A percentile compares a stretch with the other conserved stretches of the same genome.
Conservation (phyloP, 2,329 filamentous ascomycete species). For the Stagonosporopsis vannaccii region DNA sequence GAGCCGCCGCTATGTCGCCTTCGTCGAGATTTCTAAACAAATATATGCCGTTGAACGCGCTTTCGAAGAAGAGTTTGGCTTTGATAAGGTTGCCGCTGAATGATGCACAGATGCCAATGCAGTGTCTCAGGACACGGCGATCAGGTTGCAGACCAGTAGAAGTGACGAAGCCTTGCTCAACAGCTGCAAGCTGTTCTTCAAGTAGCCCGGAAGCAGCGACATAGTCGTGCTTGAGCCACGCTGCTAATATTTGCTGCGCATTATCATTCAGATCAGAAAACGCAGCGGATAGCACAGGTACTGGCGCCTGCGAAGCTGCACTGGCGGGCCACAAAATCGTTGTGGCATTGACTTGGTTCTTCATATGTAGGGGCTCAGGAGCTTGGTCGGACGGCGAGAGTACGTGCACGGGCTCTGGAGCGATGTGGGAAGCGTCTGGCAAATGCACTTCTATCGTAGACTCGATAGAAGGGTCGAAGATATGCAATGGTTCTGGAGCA, state of each 20-base stretch:
- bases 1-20: slow-evolving; percentile 43
- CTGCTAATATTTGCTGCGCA: background rate
- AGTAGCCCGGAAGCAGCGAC: slow-evolving; percentile 26
- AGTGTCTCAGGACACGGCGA: slow-evolving; percentile 34
- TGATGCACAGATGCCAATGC: slow-evolving; percentile 39
- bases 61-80: slow-evolving; percentile 41
- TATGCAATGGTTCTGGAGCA: slow-evolving; percentile 7
- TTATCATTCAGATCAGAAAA: background rate
- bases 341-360: background rate
- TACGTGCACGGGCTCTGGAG: background rate
- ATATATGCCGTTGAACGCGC: slow-evolving; percentile 34
- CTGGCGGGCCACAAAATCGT: background rate
- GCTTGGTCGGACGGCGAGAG: slow-evolving; percentile 1
- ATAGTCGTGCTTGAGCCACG: slow-evolving; percentile 26
- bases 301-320: background rate
- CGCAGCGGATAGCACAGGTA: background rate
- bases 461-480: background rate
- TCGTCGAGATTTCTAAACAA: slow-evolving; percentile 34
- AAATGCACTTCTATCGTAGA: background rate
- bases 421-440: background rate
- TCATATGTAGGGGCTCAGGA: background rate
- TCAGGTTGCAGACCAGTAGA: slow-evolving; percentile 33
- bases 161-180: slow-evolving; percentile 34
- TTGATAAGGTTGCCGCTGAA: slow-evolving; percentile 37
- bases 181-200: slow-evolving; percentile 35